A percentile compares a stretch with the other conserved stretches of the same genome.
phyloP scores from a whole-genome alignment of 495 filamentous ascomycete genomes.

The Aspergillus affinis region DNA sequence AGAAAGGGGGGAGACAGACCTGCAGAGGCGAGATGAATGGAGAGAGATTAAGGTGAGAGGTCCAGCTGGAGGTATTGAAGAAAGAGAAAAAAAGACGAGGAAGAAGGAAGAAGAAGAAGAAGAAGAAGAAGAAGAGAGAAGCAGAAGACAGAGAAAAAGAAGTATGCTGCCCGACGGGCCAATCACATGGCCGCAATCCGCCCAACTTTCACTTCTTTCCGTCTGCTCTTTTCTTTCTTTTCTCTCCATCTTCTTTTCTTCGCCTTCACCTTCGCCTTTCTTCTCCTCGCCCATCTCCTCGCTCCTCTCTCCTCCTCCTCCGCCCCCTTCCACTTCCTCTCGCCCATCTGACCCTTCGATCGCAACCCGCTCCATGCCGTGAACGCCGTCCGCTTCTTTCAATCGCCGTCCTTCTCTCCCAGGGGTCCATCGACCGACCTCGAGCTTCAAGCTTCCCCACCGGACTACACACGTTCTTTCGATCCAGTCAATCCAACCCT shows the following conservation, averaged over 20 bases:
- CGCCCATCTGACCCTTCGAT: not conserved
- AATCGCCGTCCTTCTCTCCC: not conserved
- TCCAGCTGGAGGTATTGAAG: not conserved
- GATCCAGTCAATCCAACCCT: not conserved
- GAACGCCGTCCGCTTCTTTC: not conserved
- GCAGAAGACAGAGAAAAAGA: not conserved
- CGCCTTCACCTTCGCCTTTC: not conserved
- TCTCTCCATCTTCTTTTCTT: not conserved
- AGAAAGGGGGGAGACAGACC: not conserved
- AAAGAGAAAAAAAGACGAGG: not conserved
- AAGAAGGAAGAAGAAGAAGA: too few relatives aligned
- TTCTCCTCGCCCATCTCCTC: constrained; percentile 6
- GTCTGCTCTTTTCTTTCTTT: constrained; percentile 5
- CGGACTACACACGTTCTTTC: not conserved
- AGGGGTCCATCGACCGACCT: not conserved
- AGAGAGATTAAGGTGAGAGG: not conserved
- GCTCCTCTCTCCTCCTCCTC: constrained; percentile 8
- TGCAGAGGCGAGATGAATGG: not conserved
- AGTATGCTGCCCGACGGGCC: not conserved
- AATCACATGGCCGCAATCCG: not conserved
- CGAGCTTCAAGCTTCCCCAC: not conserved
- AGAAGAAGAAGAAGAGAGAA: too few relatives aligned
- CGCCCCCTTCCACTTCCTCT: not conserved
- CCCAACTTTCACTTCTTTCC: not conserved
- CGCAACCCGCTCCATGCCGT: not conserved